Evolutionary conservation across 1,139 yeast genomes (phyloP).

Genomic region (Blastobotrys ciferrii): DNA sequence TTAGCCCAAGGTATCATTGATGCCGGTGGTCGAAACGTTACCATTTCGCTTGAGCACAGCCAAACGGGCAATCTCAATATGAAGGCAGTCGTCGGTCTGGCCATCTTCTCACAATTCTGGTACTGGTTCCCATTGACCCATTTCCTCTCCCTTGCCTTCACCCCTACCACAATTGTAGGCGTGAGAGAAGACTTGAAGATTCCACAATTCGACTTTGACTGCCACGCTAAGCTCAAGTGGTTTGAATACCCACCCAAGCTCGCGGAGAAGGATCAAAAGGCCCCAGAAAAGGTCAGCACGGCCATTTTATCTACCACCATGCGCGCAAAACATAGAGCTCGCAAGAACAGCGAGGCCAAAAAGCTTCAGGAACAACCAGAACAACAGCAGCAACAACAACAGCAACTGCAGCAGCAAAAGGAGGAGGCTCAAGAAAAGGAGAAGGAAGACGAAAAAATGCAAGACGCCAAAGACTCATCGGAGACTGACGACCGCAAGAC

Average conservation of each 20-base stretch:
- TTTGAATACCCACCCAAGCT: slow-evolving; percentile 90
- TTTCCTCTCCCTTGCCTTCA: slow-evolving; percentile 84
- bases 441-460: slow-evolving; percentile 20
- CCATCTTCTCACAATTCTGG: slow-evolving; percentile 93
- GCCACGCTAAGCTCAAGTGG: slow-evolving; percentile 74
- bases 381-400: slow-evolving; percentile 7
- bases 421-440: not conserved
- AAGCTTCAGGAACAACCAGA: slow-evolving; percentile 48
- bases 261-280: slow-evolving; percentile 77
- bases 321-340: slow-evolving; percentile 88
- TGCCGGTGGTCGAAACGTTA: slow-evolving; percentile 98
- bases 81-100: slow-evolving; percentile 88
- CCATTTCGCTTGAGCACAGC: slow-evolving; percentile 84
- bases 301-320: slow-evolving; percentile 94
- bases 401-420: not conserved
- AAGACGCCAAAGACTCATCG: slow-evolving; percentile 25
- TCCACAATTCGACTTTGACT: slow-evolving; percentile 78
- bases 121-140: slow-evolving; percentile 98
- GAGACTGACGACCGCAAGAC: slow-evolving; percentile 22
- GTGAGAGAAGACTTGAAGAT: slow-evolving; percentile 81
- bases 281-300: slow-evolving; percentile 85
- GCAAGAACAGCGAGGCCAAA: slow-evolving; percentile 51
- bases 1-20: slow-evolving; percentile 96
- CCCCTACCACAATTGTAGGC: slow-evolving; percentile 90
- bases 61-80: slow-evolving; percentile 88